These are phyloP conservation scores for Haplosporangium gracile DNA, from an alignment of 192 early-diverging fungal genomes.

Conservation along the genomic window DNA sequence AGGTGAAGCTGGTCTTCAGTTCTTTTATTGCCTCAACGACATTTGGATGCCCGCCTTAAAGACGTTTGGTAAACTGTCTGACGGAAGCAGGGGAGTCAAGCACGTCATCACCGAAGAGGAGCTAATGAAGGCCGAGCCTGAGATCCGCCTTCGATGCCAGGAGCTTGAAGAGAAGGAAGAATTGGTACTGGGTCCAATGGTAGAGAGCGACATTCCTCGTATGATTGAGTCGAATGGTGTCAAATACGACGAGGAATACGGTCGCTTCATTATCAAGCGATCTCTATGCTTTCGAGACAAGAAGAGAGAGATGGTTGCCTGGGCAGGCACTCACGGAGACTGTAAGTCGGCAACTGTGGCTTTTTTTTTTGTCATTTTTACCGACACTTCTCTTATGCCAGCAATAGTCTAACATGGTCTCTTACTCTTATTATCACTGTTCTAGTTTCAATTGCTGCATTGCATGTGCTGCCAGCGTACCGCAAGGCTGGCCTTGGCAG, in stretches of 20 bases:
- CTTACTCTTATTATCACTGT: background rate
- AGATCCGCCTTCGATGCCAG: constrained; percentile 6
- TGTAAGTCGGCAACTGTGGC: constrained; percentile 10
- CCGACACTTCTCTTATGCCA: background rate
- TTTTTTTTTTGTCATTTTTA: background rate
- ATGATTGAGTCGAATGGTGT: constrained; percentile 34
- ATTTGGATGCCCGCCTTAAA: constrained; percentile 21
- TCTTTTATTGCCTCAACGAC: constrained; percentile 35
- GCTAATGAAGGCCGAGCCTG: constrained; percentile 12
- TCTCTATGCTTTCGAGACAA: constrained; percentile 27
- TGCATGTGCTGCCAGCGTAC: constrained; percentile 44
- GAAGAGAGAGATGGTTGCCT: constrained; percentile 36
- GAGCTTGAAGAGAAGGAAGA: constrained; percentile 14
- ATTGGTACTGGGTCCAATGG: constrained; percentile 29
- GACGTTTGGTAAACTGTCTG: background rate
- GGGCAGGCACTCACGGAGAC: constrained; percentile 50
- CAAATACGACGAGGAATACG: constrained; percentile 19
- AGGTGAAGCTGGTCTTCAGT: background rate
- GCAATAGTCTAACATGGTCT: background rate
- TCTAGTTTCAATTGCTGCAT: constrained; percentile 35
- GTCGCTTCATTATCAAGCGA: constrained; percentile 18
- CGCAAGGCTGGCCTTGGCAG: constrained; percentile 37
- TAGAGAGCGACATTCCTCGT: constrained; percentile 15
- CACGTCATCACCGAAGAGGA: constrained; percentile 38
- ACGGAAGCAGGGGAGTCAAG: constrained; percentile 24